These are phyloP conservation scores for Tetrapisispora nanseiensis DNA, from an alignment of 805 yeast genomes.

Conservation along the genomic window DNA sequence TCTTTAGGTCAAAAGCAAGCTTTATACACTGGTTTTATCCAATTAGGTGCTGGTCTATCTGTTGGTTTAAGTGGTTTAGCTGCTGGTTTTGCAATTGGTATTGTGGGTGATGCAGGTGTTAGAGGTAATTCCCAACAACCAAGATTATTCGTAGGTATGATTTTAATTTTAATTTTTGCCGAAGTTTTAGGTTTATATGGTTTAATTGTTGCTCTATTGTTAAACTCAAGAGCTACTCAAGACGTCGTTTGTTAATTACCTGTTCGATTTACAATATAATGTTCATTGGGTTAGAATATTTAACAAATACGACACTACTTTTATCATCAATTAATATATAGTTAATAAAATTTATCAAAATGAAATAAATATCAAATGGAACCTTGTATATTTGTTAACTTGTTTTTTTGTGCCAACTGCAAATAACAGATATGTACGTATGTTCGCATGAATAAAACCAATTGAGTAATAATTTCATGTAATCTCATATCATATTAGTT, in stretches of 20 bases:
- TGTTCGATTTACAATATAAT: background rate
- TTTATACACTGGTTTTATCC: conserved; percentile 93
- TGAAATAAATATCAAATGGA: too few species aligned
- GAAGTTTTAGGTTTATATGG: conserved; percentile 98
- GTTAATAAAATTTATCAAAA: too few species aligned
- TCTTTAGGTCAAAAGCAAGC: conserved; percentile 86
- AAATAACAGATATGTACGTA: too few species aligned
- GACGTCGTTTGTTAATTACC: conserved; percentile 64
- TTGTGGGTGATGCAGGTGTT: conserved; percentile 99
- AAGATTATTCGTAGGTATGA: conserved; percentile 96
- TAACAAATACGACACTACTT: too few species aligned
- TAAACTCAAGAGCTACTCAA: conserved; percentile 95
- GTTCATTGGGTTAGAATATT: too few species aligned
- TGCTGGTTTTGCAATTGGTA: conserved; percentile 98
- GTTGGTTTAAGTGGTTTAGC: conserved; percentile 97
- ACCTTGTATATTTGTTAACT: too few species aligned
- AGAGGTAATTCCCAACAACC: conserved; percentile 98
- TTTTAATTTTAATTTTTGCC: conserved; percentile 95
- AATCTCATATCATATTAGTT: too few species aligned
- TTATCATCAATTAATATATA: too few species aligned
- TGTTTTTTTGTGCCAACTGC: too few species aligned
- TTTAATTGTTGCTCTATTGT: conserved; percentile 91
- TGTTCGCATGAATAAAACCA: too few species aligned
- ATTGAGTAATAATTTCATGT: too few species aligned
- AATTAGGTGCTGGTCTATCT: conserved; percentile 94